Evolutionary conservation across 2,329 filamentous ascomycete genomes (phyloP), one percentile per base, ranked within the genome.

Genomic region (Sporothrix phasma): DNA sequence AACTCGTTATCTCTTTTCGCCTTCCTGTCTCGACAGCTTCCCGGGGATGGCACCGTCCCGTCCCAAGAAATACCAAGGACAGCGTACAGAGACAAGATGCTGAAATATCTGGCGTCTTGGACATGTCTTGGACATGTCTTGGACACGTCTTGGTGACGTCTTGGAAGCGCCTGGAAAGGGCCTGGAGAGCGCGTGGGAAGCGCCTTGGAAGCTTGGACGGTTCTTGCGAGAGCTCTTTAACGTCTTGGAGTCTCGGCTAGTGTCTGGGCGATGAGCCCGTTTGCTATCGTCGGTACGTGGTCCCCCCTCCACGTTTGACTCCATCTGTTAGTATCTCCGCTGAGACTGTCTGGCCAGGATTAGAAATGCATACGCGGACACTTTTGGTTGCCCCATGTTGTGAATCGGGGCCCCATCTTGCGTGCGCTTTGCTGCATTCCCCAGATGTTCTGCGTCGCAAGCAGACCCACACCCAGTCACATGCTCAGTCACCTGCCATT

Each of bases 31-130:
- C 5, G 17, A n/a, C 29, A n/a, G n/a, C n/a, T n/a, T n/a, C 29
- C 17, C 49, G 17, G 49, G 17, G 11, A 56, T 56, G 51, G 31
- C 31, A 24, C 45, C 37, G 26, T 34, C 15, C 11, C 13, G 43
- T 54, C 56, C 53, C 61, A 56, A 56, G 61, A 63, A 63, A 13
- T 34, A 45, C 45, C 61, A 45, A 63, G 49, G 51, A 24, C 31
- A 56, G 31, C 31, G n/a, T 56, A 17, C 51, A 39, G n/a, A 31
- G 51, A 39, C 61, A 63, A 56, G 61, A 46, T n/a, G 29, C 19
- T 13, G 19, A 31, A 34, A 53, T 8, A 29, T 53, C 49, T 53
- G 29, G 47, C 24, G 26, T 51, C 47, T 31, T 29, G 51, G 41
- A n/a, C n/a, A n/a, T n/a, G n/a, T n/a, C n/a, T n/a, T n/a, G n/a